Conservation (phyloP, 345 rosid genomes). For the Psidium guajava region DNA sequence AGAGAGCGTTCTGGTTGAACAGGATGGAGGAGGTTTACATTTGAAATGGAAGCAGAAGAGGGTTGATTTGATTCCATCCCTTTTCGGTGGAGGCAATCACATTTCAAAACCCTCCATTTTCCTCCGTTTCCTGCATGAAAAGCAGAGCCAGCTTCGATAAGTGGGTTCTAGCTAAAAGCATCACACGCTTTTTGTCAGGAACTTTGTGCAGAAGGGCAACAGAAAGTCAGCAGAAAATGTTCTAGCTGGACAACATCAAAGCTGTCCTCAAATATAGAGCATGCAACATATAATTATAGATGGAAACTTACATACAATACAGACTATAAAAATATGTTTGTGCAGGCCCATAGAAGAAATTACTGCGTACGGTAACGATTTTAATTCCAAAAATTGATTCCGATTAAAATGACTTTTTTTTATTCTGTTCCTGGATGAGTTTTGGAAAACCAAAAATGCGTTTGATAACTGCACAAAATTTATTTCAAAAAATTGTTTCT, state of each 20-base stretch:
- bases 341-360: neutral
- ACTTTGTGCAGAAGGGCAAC: neutral
- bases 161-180: conserved; percentile 32
- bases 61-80: neutral
- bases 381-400: no score
- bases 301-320: neutral
- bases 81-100: conserved; percentile 17
- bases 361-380: no score
- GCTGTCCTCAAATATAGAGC: neutral
- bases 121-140: conserved; percentile 14
- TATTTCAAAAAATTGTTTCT: no score
- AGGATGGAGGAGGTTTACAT: neutral
- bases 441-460: no score
- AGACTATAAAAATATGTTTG: neutral
- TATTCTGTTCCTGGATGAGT: no score
- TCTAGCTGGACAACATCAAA: neutral
- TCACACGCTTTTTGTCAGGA: conserved; percentile 3
- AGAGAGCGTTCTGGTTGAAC: neutral
- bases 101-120: conserved; percentile 4
- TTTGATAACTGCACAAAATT: no score
- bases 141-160: conserved; percentile 17
- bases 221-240: neutral
- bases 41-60: neutral
- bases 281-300: neutral
- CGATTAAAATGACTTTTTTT: no score